phyloP scores from a whole-genome alignment of 805 yeast species.

The Candida oleophila region DNA sequence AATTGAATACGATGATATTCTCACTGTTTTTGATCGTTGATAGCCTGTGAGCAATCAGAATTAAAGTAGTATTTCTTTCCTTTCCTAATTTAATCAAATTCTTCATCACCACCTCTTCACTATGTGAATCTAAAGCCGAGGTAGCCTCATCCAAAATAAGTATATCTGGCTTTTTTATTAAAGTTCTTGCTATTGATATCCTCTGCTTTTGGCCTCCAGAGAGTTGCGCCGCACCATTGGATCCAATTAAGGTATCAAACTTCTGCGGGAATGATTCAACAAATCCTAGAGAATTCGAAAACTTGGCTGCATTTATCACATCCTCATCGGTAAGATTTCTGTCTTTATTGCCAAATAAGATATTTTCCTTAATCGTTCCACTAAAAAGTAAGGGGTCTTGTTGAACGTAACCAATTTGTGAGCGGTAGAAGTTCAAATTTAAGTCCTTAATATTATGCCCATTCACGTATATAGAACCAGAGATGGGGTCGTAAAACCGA shows the following conservation, averaged over 20 bases:
- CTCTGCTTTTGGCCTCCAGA: constrained; percentile 97
- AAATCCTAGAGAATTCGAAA: constrained; percentile 75
- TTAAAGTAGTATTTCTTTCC: constrained; percentile 62
- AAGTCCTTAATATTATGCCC: constrained; percentile 59
- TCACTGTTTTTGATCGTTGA: constrained; percentile 85
- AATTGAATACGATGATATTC: constrained; percentile 67
- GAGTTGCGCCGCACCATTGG: constrained; percentile 66
- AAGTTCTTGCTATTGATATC: constrained; percentile 85
- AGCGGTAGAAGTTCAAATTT: constrained; percentile 70
- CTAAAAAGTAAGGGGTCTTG: constrained; percentile 90
- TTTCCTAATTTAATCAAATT: constrained; percentile 58
- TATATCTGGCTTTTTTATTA: constrained; percentile 75
- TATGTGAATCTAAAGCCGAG: constrained; percentile 85
- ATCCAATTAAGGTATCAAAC: constrained; percentile 76
- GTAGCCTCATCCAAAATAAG: constrained; percentile 92
- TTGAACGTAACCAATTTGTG: constrained; percentile 82
- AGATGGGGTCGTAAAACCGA: constrained; percentile 77
- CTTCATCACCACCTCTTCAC: constrained; percentile 80
- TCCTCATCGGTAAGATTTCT: constrained; percentile 59
- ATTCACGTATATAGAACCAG: constrained; percentile 66
- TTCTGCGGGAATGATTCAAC: constrained; percentile 77
- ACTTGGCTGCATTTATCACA: constrained; percentile 55
- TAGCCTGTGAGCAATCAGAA: constrained; percentile 88
- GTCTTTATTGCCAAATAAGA: constrained; percentile 64
- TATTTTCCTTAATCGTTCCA: constrained; percentile 82